Evolutionary conservation across 2,329 filamentous ascomycete species (phyloP), one percentile per base, ranked within the genome.

Genomic region (Fusarium nisikadoi): DNA sequence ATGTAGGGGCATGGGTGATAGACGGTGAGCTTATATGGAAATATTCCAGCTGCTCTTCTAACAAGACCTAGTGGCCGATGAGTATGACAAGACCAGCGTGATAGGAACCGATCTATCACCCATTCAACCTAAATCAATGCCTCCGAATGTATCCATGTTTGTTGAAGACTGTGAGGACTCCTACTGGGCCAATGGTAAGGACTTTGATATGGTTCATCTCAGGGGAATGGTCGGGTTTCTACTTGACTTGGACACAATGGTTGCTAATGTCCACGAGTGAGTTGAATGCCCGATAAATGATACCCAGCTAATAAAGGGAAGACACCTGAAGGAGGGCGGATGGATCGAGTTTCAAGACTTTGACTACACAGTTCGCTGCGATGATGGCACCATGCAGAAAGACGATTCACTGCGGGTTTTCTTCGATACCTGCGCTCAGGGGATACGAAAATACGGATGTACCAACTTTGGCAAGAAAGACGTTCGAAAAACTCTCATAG

Each of bases 121-220:
- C 5, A 86, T 86, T 25, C 84, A 86, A 70, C 83, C 84, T 4
- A 79, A 78, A 39, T 84, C 81, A 79, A 83, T 91, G 17, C 90
- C 89, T 20, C 84, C 86, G 16, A 91, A 91, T 75, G 84, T 89
- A n/a, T 83, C 83, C 12, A 91, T 91, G 80, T 82, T 90, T 64
- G 84, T 92, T 14, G 90, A 92, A 73, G 89, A 92, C 75, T 85
- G 86, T 55, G 88, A 82, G 64, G 80, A 91, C 70, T 83, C 87
- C 50, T 84, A 87, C 13, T 92, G 90, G 90, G 70, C 80, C 8
- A 81, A 82, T 31, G 88, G 86, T 54, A 79, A 83, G 8, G 81
- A 86, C 58, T 90, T 88, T 75, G 89, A 91, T 76, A 84, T 87
- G 69, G 85, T 91, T 3, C 85, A 84, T 83, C 86, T 84, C 74